Base-by-base conservation (phyloP, 805 yeast species). In the Metschnikowia lachancei region DNA sequence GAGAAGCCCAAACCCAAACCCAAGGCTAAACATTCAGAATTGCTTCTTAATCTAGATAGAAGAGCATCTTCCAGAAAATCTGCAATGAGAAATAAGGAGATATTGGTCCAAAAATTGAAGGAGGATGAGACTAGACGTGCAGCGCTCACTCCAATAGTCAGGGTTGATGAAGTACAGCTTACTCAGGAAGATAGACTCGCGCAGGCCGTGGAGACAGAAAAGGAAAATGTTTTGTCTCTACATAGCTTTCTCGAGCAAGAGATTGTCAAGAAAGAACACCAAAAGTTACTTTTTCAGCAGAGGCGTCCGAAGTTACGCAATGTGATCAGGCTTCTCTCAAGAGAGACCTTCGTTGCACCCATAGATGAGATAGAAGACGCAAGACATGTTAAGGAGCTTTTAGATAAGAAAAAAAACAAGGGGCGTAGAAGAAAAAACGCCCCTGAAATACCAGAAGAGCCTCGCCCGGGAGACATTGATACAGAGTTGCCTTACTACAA, bases 141-240 rank as follows among this genome's bases (percentile, higher is more conserved):
- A 72, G 61, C 68, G 68, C 56, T 61, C 57, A 54, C 74, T 38
- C 81, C 76, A 0, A 69, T 74, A 4, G 63, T 66, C 1, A 62
- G 70, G 24, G 61, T 65, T 8, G 65, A 74, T 48, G 68, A 72
- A 40, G 63, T 64, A 14, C 81, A 81, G 67, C 67, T 81, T 58
- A 85, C 94, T 0, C 85, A 85, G 55, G 89, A 80, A 48, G 88
- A 86, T 59, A 70, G 84, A 34, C 64, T 86, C 37, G 83, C 77
- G n/a, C 94, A 89, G 62, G 98, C 99, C 1, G 70, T 82, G 38
- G 85, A 83, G 55, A 94, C 97, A 0, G 99, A 94, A 65, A 75
- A 77, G 60, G 76, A 78, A 36, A 94, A 94, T 63, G 69, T 81
- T 2, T 70, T 80, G 22, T 85, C 97, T 2, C 70, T 94, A 53